These are phyloP conservation scores for Annulohypoxylon stygium DNA, from an alignment of 495 filamentous ascomycete genomes.

Conservation along the genomic window DNA sequence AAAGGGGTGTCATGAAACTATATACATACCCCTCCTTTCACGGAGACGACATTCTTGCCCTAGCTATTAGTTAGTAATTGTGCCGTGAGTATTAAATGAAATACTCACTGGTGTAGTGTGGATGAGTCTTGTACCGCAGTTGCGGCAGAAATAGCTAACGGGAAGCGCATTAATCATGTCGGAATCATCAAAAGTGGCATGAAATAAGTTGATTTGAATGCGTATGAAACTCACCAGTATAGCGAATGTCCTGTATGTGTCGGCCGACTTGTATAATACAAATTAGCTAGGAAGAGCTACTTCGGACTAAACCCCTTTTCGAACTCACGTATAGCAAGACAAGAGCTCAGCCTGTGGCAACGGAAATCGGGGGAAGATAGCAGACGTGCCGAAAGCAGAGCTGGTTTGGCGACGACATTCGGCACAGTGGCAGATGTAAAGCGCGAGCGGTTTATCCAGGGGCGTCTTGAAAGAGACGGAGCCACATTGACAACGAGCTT, in stretches of 20 bases:
- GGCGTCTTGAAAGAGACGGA: constrained; percentile 72
- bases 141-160: constrained; percentile 68
- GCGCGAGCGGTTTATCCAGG: constrained; percentile 63
- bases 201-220: neutral
- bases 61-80: constrained; percentile 36
- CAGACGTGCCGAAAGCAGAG: constrained; percentile 75
- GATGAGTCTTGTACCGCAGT: constrained; percentile 70
- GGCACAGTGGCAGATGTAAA: constrained; percentile 78
- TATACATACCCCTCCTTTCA: constrained; percentile 66
- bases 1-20: neutral
- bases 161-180: constrained; percentile 22
- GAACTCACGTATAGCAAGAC: constrained; percentile 62
- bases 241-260: constrained; percentile 60
- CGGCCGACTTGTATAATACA: constrained; percentile 47
- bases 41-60: constrained; percentile 65
- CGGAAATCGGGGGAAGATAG: constrained; percentile 73
- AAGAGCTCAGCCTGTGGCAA: constrained; percentile 61
- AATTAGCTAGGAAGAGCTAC: neutral
- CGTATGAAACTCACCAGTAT: constrained; percentile 57
- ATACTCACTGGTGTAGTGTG: constrained; percentile 64
- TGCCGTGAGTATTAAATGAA: neutral
- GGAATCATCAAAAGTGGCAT: neutral
- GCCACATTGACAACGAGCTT: constrained; percentile 74
- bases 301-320: neutral
- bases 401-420: constrained; percentile 75